These are phyloP conservation scores for Nitzschia sp. DNA, from an alignment of 108 stramenopile genomes.

Conservation along the genomic window DNA sequence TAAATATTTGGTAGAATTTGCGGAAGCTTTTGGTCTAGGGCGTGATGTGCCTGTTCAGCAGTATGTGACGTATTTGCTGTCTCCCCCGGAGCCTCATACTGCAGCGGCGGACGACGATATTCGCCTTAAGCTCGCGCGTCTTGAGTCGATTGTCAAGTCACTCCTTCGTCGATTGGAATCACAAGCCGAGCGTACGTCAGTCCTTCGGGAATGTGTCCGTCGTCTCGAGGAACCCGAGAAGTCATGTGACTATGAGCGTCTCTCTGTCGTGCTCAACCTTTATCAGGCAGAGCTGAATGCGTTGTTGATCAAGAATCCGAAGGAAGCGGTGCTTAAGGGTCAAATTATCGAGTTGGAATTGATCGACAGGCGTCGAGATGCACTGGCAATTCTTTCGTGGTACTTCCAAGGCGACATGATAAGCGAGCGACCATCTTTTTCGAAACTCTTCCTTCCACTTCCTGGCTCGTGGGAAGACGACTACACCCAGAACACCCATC, in stretches of 20 bases:
- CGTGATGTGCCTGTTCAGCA: conserved; percentile 3
- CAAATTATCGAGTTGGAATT: conserved; percentile 46
- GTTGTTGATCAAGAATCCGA: conserved; percentile 33
- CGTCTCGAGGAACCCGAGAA: conserved; percentile 20
- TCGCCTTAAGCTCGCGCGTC: conserved; percentile 36
- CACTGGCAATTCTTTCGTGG: conserved; percentile 69
- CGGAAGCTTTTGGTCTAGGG: conserved; percentile 21
- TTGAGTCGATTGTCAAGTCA: conserved; percentile 34
- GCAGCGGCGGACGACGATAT: conserved; percentile 20
- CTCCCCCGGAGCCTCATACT: not conserved
- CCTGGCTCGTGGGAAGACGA: conserved; percentile 37
- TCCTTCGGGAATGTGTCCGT: conserved; percentile 22
- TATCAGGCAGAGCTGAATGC: conserved; percentile 47
- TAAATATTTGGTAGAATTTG: conserved; percentile 9
- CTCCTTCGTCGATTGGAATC: conserved; percentile 35
- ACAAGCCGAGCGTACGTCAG: not conserved
- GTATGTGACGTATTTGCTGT: conserved; percentile 27
- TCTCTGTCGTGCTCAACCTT: conserved; percentile 49
- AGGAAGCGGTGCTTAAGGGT: not conserved
- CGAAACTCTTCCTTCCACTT: conserved; percentile 66
- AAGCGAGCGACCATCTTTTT: conserved; percentile 54
- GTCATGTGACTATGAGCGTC: conserved; percentile 65
- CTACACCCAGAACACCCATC: not conserved
- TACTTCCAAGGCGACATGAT: conserved; percentile 54
- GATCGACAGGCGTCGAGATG: conserved; percentile 75